A percentile compares a stretch with the other conserved stretches of the same genome.
Evolutionary conservation across 768 basidiomycete genomes (phyloP).

Genomic region (Artomyces pyxidatus): DNA sequence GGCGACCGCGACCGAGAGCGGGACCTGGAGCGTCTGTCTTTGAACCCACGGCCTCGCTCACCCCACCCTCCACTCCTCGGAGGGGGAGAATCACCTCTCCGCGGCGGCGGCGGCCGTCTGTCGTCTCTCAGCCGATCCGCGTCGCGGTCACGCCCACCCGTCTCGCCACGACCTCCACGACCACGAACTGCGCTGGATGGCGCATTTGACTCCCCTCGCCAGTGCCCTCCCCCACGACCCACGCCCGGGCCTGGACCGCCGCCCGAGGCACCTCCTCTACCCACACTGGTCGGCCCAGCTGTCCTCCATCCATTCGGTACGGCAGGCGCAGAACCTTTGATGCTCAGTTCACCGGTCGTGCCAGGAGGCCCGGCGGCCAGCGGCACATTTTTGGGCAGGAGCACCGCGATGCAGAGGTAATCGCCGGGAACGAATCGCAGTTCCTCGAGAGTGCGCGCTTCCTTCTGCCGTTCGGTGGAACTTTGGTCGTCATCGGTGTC

Average conservation of each 20-base stretch:
- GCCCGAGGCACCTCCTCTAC: constrained; percentile 40
- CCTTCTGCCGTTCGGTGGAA: constrained; percentile 21
- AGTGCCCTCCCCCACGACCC: constrained; percentile 57
- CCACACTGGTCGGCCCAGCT: constrained; percentile 29
- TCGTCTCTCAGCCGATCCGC: constrained; percentile 30
- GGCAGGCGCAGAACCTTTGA: constrained; percentile 38
- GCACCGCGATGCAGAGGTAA: constrained; percentile 65
- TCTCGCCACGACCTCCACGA: constrained; percentile 17
- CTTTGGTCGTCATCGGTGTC: constrained; percentile 29
- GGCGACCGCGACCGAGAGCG: constrained; percentile 35
- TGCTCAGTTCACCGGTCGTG: constrained; percentile 44
- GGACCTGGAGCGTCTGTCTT: constrained; percentile 29
- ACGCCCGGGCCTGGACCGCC: constrained; percentile 26
- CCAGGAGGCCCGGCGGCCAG: constrained; percentile 30
- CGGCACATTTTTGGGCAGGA: constrained; percentile 57
- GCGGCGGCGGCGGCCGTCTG: constrained; percentile 32
- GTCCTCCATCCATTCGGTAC: constrained; percentile 28
- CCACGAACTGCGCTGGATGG: constrained; percentile 33
- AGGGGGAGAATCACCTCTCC: constrained; percentile 37
- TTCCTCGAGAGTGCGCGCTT: constrained; percentile 71
- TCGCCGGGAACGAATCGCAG: constrained; percentile 77
- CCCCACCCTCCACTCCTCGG: constrained; percentile 27
- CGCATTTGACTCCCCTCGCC: constrained; percentile 62
- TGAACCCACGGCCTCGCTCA: constrained; percentile 27
- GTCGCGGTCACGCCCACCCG: constrained; percentile 15